Evolutionary conservation across 495 filamentous ascomycete genomes (phyloP), one percentile per base, ranked within the genome.

Genomic region (Patellaria atrata): DNA sequence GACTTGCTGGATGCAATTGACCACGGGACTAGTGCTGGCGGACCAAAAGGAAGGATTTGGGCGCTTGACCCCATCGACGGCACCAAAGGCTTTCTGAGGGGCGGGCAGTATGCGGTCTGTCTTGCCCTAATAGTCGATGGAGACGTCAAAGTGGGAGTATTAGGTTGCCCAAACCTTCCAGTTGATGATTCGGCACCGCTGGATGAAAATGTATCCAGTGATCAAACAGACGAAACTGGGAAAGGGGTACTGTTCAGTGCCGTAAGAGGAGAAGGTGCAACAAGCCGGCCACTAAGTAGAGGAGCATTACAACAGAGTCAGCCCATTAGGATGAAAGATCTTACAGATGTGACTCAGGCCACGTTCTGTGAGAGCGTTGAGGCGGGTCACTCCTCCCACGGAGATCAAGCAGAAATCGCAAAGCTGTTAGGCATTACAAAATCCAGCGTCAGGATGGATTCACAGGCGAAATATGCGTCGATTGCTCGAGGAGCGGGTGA

Each of bases 61-160:
- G 82, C 89, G 13, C 66, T 99, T 30, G 89, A 99, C 59, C 89
- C 89, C 23, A 92, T 99, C 39, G 89, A 99, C 56, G 89, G 89
- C 28, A 99, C 89, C 36, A 89, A 91, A 57, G 89, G 89, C 17
- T 99, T 99, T 60, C 64, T 99, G 33, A 69, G 89, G 30, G 91
- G 91, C n/a, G 89, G 83, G 12, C 89, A 99, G 60, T 99, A 99
- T 53, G 89, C 89, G 15, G 82, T 99, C 19, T 93, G 85, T 55
- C 68, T 99, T 1, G 89, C 70, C 21, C 59, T 99, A 48, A 79
- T 99, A 48, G 81, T 83, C 19, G 83, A 94, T 44, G 89, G 87
- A n/a, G 75, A 91, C 30, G 83, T 94, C 41, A 86, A 87, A 53
- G 82, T 91, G 33, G 89, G 87, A 33, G 91, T 87, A 31, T 68